Percentiles rank a stretch among this genome's conserved stretches.
Conservation (phyloP, 1,284 basidiomycete genomes). For the Abortiporus biennis region DNA sequence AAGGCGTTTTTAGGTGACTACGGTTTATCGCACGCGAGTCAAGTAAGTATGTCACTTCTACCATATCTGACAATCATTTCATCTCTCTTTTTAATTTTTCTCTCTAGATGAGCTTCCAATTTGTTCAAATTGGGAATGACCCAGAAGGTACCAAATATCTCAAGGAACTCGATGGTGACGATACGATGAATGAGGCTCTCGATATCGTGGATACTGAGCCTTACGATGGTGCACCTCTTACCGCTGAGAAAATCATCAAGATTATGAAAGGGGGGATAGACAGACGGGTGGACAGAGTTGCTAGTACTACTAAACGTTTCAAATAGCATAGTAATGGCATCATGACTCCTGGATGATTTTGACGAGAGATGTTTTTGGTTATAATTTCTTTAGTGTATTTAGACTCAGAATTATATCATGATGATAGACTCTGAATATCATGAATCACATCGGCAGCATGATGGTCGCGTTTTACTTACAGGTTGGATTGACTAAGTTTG, state of each 20-base stretch:
- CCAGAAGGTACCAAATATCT: constrained; percentile 38
- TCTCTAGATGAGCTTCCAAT: constrained; percentile 57
- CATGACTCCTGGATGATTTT: too few species aligned
- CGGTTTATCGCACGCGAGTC: constrained; percentile 48
- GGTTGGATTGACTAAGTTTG: too few species aligned
- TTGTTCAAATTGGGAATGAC: constrained; percentile 53
- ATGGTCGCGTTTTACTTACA: too few species aligned
- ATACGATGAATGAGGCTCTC: constrained; percentile 22
- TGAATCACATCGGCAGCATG: too few species aligned
- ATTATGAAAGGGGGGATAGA: constrained; percentile 55
- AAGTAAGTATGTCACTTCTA: constrained; percentile 31
- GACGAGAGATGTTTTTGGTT: too few species aligned
- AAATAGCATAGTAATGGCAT: too few species aligned
- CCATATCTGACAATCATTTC: not conserved
- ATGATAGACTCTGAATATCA: too few species aligned
- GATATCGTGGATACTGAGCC: constrained; percentile 62
- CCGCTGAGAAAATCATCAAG: constrained; percentile 41
- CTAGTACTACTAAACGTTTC: too few species aligned
- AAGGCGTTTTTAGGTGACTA: constrained; percentile 46
- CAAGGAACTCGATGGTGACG: constrained; percentile 29
- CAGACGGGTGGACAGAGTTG: constrained; percentile 42
- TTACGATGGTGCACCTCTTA: constrained; percentile 36
- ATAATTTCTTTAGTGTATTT: too few species aligned
- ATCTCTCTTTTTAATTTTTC: too few species aligned
- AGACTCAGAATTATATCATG: too few species aligned